Base-by-base conservation (phyloP, 2,329 filamentous ascomycete genomes). In the Dryadomyces quercus-mongolicae region DNA sequence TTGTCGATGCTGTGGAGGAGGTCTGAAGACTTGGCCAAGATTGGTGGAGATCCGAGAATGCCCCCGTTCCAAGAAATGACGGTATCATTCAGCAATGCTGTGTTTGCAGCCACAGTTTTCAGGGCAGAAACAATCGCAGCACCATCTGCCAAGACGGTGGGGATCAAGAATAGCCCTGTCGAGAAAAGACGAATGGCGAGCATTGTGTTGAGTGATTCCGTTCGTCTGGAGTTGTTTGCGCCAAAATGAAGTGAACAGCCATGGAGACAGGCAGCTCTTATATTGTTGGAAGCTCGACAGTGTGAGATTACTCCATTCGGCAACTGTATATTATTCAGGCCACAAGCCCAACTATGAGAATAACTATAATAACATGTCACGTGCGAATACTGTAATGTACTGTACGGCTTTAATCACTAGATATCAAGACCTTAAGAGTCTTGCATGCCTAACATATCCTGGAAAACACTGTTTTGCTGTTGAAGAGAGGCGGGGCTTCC, bases 401-500 rank as follows among this genome's bases (percentile, higher is more conserved):
- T n/a, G n/a, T n/a, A n/a, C n/a, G n/a, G n/a, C n/a, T n/a, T n/a
- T n/a, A n/a, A n/a, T n/a, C n/a, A n/a, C n/a, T n/a, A n/a, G n/a
- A n/a, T n/a, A n/a, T n/a, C n/a, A n/a, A n/a, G 25, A 31, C 25
- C 25, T 31, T 31, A 31, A 4, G 25, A 31, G 8, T 31, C 25
- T 22, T 52, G 18, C 52, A 44, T 46, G 16, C 50, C 47, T 6
- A 34, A 16, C 47, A 54, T 21, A 7, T 50, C 15, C 38, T 40
- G 47, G 25, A 54, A 54, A 5, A 38, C 25, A 16, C 36, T 16
- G 16, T 49, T 15, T 3, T 48, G 9, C 10, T 36, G 25, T 15
- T 58, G 48, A 20, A 60, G 49, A 0, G 25, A 49, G 3, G 48
- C 25, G 2, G 59, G 59, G 15, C 51, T 43, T 51, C 60, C 64